Evolutionary conservation across 2,329 filamentous ascomycete genomes (phyloP), one percentile per base, ranked within the genome.

Genomic region (Paracorniculantispora psalliotae): DNA sequence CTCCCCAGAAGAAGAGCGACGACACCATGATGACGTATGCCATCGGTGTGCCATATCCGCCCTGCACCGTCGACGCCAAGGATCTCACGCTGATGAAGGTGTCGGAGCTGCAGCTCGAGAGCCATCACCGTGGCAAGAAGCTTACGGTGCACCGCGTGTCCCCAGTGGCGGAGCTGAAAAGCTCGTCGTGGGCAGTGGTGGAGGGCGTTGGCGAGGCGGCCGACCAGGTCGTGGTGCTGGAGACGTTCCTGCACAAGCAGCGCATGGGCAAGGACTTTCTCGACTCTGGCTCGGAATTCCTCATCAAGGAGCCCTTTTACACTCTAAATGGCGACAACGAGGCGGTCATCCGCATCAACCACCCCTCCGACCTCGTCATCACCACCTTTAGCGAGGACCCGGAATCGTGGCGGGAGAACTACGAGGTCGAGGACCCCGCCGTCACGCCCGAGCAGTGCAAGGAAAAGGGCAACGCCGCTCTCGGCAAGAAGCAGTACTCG

Each of bases 281-380:
- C 6, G 72, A 75, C 70, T 49, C 67, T 59, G 43, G 65, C 63
- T 62, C 68, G 1, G 63, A 69, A 0, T 66, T 80, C 6, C 35
- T 78, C 4, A 64, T 82, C 15, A 82, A 81, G 57, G 80, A 82
- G 61, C 79, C 79, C 0, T 82, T 77, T 58, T 74, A 80, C 60
- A 80, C 78, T 13, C 48, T 75, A 0, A 76, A 71, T 54, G 67
- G 66, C 13, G 67, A 77, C 41, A 76, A 75, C 4, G 67, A 74
- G 12, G 71, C 72, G 48, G 72, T 70, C 0, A 62, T 82, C 35
- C 74, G 78, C 0, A 43, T 73, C 12, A 69, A 71, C 6, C 71
- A 73, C 26, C 70, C 68, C 0, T 71, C 71, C 1, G 71, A 73
- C 35, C 57, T 73, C 1, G 47, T 71, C 0, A 19, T 69, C 1